A percentile compares a stretch with the other conserved stretches of the same genome.
These are phyloP conservation scores for Musa acuminata DNA, from an alignment of 176 grass and related monocot species.

Conservation along the genomic window DNA sequence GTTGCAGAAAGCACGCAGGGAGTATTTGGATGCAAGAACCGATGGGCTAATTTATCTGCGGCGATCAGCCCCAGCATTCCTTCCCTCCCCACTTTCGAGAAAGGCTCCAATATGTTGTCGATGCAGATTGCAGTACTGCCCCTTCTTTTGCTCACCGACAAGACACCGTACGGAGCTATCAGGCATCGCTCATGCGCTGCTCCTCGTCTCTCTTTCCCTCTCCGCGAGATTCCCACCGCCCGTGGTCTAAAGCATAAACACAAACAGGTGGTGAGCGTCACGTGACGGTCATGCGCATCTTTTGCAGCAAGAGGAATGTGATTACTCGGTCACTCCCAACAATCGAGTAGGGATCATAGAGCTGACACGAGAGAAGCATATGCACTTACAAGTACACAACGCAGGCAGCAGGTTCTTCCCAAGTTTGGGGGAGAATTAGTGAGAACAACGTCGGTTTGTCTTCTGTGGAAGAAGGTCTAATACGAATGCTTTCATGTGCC, in stretches of 20 bases:
- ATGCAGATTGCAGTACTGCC: not conserved
- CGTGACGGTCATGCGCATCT: not conserved
- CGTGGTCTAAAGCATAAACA: not conserved
- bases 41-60: not conserved
- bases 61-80: not conserved
- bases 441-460: not conserved
- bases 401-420: not conserved
- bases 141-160: constrained; percentile 2
- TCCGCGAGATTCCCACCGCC: not conserved
- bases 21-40: no score
- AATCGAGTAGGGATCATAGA: not conserved
- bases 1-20: not conserved
- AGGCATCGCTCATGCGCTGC: not conserved
- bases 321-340: no score
- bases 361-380: not conserved
- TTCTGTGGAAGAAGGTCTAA: not conserved
- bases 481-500: not conserved
- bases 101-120: not conserved
- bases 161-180: not conserved
- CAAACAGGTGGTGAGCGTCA: not conserved
- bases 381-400: not conserved
- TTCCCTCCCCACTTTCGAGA: not conserved
- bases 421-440: not conserved
- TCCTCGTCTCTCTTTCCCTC: not conserved
- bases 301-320: not conserved